phyloP scores from a whole-genome alignment of 2,329 filamentous ascomycete species.

The Cryoendolithus antarcticus region DNA sequence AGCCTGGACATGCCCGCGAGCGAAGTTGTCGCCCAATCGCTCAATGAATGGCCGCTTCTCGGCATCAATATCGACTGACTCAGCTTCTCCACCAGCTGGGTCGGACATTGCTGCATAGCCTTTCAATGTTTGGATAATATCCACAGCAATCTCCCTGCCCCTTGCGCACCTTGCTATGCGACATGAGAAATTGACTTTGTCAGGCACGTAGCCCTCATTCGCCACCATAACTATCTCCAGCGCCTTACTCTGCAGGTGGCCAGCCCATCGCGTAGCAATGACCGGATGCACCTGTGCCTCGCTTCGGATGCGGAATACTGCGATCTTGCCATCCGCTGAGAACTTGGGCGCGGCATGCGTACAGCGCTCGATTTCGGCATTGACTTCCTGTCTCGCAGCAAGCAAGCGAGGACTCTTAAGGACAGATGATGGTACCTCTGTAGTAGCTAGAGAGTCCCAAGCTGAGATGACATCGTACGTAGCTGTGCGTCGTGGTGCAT shows the following conservation, averaged over 20 bases:
- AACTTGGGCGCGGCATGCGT: conserved; percentile 53
- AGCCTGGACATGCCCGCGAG: conserved; percentile 54
- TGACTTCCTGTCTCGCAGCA: conserved; percentile 46
- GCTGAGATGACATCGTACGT: conserved; percentile 48
- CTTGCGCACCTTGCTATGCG: conserved; percentile 46
- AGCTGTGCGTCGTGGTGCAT: conserved; percentile 52
- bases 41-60: conserved; percentile 25
- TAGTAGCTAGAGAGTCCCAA: conserved; percentile 45
- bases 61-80: conserved; percentile 3
- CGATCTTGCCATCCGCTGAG: conserved; percentile 48
- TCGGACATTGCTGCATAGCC: conserved; percentile 34
- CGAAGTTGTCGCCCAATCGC: conserved; percentile 51
- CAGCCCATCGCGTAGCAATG: conserved; percentile 56
- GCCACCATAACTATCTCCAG: conserved; percentile 55
- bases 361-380: conserved; percentile 48
- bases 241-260: conserved; percentile 44
- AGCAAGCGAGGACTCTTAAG: conserved; percentile 37
- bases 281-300: conserved; percentile 53
- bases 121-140: conserved; percentile 49
- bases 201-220: conserved; percentile 52
- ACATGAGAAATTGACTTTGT: conserved; percentile 56
- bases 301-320: conserved; percentile 49
- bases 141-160: conserved; percentile 42
- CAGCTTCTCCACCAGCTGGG: conserved; percentile 23
- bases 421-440: conserved; percentile 40